These are phyloP conservation scores for Ceratocystis diversiconidia DNA, from an alignment of 2,329 filamentous ascomycete species.

Conservation along the genomic window DNA sequence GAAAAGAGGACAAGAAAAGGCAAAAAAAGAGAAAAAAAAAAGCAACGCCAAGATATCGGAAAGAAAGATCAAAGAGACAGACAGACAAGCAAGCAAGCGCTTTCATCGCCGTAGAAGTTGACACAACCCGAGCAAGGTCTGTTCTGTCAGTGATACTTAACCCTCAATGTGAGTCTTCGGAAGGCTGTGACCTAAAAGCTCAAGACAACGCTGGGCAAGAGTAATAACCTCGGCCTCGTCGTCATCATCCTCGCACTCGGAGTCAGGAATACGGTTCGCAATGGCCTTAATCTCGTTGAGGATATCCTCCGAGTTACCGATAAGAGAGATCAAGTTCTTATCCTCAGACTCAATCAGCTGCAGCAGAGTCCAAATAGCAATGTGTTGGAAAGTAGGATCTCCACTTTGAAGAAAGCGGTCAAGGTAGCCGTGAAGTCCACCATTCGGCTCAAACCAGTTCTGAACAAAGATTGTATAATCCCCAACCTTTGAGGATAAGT, in stretches of 20 bases:
- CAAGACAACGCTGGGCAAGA: constrained; percentile 77
- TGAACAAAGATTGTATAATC: constrained; percentile 94
- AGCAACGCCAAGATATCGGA: neutral
- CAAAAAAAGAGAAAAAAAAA: constrained; percentile 3
- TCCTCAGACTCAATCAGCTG: constrained; percentile 94
- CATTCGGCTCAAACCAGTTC: constrained; percentile 83
- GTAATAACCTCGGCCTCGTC: constrained; percentile 88
- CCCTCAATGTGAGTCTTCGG: constrained; percentile 75
- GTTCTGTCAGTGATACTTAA: constrained; percentile 27
- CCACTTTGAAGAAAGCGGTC: constrained; percentile 85
- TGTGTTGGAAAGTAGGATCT: constrained; percentile 96
- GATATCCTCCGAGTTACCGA: constrained; percentile 80
- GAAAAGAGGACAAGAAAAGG: constrained; percentile 18
- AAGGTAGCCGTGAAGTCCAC: constrained; percentile 90
- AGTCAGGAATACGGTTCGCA: constrained; percentile 71
- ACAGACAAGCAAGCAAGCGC: neutral
- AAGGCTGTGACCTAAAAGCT: constrained; percentile 62
- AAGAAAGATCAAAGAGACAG: neutral
- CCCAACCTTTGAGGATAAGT: constrained; percentile 92
- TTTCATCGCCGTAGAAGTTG: too few species aligned
- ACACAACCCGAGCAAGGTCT: neutral
- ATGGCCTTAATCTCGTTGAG: constrained; percentile 86
- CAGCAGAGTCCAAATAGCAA: constrained; percentile 93
- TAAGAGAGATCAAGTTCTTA: constrained; percentile 70
- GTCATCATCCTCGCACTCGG: constrained; percentile 54